phyloP scores from a whole-genome alignment of 257 asterid genomes.

The Solanum dulcamara region DNA sequence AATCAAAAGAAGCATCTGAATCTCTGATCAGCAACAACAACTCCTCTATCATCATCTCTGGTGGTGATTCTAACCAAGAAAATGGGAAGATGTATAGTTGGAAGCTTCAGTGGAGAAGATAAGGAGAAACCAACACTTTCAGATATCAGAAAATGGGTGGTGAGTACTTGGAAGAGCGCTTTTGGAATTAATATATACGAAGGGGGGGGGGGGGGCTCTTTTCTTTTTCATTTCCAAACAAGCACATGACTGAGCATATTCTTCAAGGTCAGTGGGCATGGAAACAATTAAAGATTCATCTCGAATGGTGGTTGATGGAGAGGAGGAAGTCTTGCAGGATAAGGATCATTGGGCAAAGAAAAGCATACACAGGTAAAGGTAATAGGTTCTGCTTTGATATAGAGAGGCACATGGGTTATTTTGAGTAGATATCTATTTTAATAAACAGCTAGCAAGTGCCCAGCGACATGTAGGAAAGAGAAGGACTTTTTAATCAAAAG shows the following conservation, averaged over 20 bases:
- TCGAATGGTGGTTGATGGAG: background rate
- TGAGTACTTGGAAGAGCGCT: background rate
- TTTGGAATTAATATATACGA: background rate
- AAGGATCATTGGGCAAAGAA: background rate
- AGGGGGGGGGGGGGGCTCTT: background rate
- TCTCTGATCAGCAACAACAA: background rate
- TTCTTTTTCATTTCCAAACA: background rate
- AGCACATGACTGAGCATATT: background rate
- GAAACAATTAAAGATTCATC: background rate
- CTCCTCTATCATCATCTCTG: background rate
- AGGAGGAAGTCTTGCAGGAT: background rate
- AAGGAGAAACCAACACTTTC: background rate
- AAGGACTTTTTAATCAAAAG: background rate
- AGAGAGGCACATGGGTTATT: background rate
- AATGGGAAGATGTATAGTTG: background rate
- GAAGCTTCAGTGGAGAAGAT: background rate
- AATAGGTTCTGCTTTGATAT: background rate
- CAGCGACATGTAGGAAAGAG: background rate
- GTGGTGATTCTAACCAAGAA: background rate
- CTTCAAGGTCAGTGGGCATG: background rate
- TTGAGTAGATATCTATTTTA: background rate
- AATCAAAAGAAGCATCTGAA: background rate
- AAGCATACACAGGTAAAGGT: background rate
- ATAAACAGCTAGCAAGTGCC: background rate
- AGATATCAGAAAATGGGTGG: background rate